These are phyloP conservation scores for Dothideomycetes sp. DNA, from an alignment of 2,329 filamentous ascomycete genomes.

Conservation along the genomic window DNA sequence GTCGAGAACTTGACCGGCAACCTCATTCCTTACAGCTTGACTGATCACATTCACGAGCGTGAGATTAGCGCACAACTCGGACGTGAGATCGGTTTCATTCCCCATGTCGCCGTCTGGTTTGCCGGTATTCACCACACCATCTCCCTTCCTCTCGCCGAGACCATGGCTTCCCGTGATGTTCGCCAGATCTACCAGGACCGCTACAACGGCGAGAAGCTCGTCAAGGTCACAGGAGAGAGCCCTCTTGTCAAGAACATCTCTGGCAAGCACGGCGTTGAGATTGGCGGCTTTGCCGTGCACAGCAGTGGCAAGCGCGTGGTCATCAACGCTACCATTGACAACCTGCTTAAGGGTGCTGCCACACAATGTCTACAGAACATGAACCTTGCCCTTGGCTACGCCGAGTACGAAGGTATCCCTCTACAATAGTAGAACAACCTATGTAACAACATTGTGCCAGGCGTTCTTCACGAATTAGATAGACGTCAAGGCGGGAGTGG, in stretches of 20 bases:
- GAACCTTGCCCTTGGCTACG: slow-evolving; percentile 83
- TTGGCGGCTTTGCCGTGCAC: slow-evolving; percentile 92
- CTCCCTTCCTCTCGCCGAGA: slow-evolving; percentile 74
- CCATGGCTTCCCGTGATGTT: slow-evolving; percentile 85
- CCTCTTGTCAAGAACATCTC: slow-evolving; percentile 78
- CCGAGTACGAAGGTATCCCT: slow-evolving; percentile 81
- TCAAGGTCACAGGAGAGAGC: slow-evolving; percentile 83
- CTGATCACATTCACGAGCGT: slow-evolving; percentile 88
- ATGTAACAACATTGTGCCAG: slow-evolving; percentile 8
- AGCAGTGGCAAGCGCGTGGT: slow-evolving; percentile 82
- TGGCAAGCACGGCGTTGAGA: slow-evolving; percentile 80
- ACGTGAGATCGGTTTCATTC: slow-evolving; percentile 69
- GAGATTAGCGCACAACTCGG: slow-evolving; percentile 78
- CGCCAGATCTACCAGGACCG: slow-evolving; percentile 91
- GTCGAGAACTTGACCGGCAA: slow-evolving; percentile 74
- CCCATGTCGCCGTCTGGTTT: slow-evolving; percentile 96
- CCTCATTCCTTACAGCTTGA: slow-evolving; percentile 82
- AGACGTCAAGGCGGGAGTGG: neutral
- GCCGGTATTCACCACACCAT: slow-evolving; percentile 90
- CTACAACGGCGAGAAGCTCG: slow-evolving; percentile 89
- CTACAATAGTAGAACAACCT: slow-evolving; percentile 31
- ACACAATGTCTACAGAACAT: slow-evolving; percentile 94
- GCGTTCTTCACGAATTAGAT: slow-evolving; percentile 8
- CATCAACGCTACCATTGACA: slow-evolving; percentile 90
- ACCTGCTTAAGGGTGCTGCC: slow-evolving; percentile 83